phyloP scores from a whole-genome alignment of 2,329 filamentous ascomycete species.

The Triangularia verruculosa region DNA sequence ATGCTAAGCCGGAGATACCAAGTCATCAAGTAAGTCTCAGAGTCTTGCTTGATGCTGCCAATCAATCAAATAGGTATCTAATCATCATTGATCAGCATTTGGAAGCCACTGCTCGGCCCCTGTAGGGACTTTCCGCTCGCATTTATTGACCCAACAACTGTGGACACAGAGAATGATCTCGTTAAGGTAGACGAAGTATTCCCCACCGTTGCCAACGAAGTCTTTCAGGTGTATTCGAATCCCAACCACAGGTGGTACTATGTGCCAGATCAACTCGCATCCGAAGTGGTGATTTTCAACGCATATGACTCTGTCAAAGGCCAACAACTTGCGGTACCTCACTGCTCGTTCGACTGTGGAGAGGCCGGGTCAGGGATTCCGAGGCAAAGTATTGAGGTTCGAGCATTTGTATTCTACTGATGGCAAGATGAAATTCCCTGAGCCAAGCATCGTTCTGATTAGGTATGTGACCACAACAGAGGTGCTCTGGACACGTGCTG shows the following conservation, averaged over 20 bases:
- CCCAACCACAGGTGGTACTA: slow-evolving; percentile 24
- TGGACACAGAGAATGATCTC: slow-evolving; percentile 19
- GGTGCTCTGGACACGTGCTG: too few relatives aligned
- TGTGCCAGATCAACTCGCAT: slow-evolving; percentile 20
- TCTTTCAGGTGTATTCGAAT: slow-evolving; percentile 21
- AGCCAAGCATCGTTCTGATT: too few relatives aligned
- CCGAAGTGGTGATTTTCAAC: slow-evolving; percentile 21
- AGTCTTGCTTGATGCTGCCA: background rate
- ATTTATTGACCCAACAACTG: slow-evolving; percentile 18
- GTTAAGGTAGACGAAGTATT: slow-evolving; percentile 24
- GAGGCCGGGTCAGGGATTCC: slow-evolving; percentile 15
- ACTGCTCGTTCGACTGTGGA: slow-evolving; percentile 24
- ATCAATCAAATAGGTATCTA: too few relatives aligned
- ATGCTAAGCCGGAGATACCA: slow-evolving; percentile 13
- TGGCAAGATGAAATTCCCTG: too few relatives aligned
- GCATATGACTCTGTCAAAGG: slow-evolving; percentile 19
- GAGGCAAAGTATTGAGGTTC: slow-evolving; percentile 14
- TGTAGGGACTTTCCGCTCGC: slow-evolving; percentile 23
- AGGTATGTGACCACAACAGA: too few relatives aligned
- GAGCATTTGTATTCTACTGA: slow-evolving; percentile 15
- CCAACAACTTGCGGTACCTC: slow-evolving; percentile 21
- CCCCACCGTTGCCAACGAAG: slow-evolving; percentile 23
- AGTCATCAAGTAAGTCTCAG: slow-evolving; percentile 17
- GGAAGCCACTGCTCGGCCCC: slow-evolving; percentile 23
- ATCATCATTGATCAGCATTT: slow-evolving; percentile 11